A percentile compares a stretch with the other conserved stretches of the same genome.
These are phyloP conservation scores for Iris pallida DNA, from an alignment of 116 monocot genomes.

Conservation along the genomic window DNA sequence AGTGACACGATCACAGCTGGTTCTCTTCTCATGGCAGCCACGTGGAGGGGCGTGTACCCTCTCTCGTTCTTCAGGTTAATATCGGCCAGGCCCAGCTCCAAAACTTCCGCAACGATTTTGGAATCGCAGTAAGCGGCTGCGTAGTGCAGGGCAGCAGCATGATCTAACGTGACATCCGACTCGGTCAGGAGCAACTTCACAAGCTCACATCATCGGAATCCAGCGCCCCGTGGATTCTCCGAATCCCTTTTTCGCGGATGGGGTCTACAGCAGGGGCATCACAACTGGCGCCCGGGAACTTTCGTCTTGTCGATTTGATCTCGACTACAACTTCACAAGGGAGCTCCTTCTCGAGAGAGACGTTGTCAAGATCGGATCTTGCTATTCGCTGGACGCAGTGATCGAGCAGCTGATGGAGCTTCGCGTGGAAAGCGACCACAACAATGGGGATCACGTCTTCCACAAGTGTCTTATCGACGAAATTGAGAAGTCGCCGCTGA, in stretches of 20 bases:
- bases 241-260: constrained; percentile 45
- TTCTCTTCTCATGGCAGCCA: constrained; percentile 79
- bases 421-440: constrained; percentile 57
- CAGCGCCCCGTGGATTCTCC: constrained; percentile 71
- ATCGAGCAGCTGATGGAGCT: constrained; percentile 40
- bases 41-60: constrained; percentile 81
- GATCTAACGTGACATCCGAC: constrained; percentile 69
- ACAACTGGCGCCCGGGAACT: constrained; percentile 18
- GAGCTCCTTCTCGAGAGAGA: constrained; percentile 69
- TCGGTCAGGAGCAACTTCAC: constrained; percentile 85
- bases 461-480: constrained; percentile 73
- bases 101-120: constrained; percentile 74
- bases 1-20: constrained; percentile 75
- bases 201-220: constrained; percentile 95
- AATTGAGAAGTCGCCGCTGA: constrained; percentile 77
- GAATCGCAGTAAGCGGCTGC: constrained; percentile 85
- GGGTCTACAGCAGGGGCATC: constrained; percentile 16
- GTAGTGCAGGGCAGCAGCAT: constrained; percentile 82
- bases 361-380: constrained; percentile 64
- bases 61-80: constrained; percentile 77
- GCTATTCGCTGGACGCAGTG: constrained; percentile 66
- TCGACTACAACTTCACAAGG: constrained; percentile 46
- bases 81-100: constrained; percentile 50
- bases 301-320: constrained; percentile 39
- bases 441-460: constrained; percentile 90